A percentile compares a stretch with the other conserved stretches of the same genome.
These are phyloP conservation scores for Trametopsis cervina DNA, from an alignment of 768 basidiomycete species.

Conservation along the genomic window DNA sequence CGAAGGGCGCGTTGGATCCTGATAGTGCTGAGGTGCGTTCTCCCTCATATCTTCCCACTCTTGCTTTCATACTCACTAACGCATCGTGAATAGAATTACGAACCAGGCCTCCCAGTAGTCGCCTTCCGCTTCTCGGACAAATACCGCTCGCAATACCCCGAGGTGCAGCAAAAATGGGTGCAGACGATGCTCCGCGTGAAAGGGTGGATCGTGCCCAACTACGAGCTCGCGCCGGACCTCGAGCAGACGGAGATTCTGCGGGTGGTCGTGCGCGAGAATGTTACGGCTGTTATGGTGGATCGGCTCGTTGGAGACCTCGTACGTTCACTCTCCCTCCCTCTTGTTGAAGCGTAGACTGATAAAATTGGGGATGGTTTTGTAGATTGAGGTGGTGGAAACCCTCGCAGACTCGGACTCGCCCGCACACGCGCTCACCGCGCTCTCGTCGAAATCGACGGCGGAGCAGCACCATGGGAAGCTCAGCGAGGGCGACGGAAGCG, in stretches of 20 bases:
- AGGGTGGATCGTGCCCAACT: conserved; percentile 57
- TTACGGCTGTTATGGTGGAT: conserved; percentile 41
- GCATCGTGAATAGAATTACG: conserved; percentile 30
- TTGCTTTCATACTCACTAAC: neutral
- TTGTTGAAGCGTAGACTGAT: neutral
- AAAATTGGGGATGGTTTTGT: neutral
- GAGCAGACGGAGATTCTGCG: conserved; percentile 51
- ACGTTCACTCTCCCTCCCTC: conserved; percentile 20
- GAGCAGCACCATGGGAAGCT: conserved; percentile 40
- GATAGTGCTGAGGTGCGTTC: conserved; percentile 47
- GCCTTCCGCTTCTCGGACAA: conserved; percentile 48
- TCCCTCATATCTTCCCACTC: neutral
- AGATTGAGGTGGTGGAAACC: conserved; percentile 62
- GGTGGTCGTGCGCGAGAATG: conserved; percentile 52
- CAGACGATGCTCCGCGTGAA: conserved; percentile 41
- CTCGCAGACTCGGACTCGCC: conserved; percentile 42
- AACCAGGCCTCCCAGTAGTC: conserved; percentile 46
- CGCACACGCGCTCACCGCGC: conserved; percentile 41
- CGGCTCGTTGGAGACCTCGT: conserved; percentile 65
- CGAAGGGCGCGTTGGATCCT: conserved; percentile 36
- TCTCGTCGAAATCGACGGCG: conserved; percentile 27
- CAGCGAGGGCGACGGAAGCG: conserved; percentile 39
- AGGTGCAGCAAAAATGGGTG: conserved; percentile 52
- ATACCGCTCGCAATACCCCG: conserved; percentile 45
- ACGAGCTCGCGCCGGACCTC: conserved; percentile 48